Conservation (phyloP, 2,329 filamentous ascomycete species). For the Zopfia rhizophila region DNA sequence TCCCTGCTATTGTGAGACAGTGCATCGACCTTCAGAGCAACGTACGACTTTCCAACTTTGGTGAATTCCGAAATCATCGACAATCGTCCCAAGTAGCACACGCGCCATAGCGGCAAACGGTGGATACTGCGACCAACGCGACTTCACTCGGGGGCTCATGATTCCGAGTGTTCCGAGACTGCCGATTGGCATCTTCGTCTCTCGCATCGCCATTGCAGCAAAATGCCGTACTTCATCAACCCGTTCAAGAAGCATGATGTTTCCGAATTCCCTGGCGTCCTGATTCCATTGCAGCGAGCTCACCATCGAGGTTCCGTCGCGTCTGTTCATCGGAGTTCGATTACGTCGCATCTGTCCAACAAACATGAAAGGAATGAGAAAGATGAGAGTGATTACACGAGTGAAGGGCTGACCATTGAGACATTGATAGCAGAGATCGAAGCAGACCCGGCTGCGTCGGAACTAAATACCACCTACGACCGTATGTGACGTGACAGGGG, state of each 20-base stretch:
- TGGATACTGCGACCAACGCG: no score
- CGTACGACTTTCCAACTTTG: no score
- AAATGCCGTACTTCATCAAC: slow-evolving; percentile 56
- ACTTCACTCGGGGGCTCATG: no score
- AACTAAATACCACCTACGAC: slow-evolving; percentile 77
- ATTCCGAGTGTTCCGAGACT: no score
- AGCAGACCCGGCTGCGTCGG: slow-evolving; percentile 65
- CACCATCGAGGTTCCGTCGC: slow-evolving; percentile 49
- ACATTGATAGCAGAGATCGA: slow-evolving; percentile 74
- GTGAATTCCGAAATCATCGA: no score
- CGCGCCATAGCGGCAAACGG: no score
- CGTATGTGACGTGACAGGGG: slow-evolving; percentile 63
- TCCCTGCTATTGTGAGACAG: no score
- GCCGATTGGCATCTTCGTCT: background rate
- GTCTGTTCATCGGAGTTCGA: slow-evolving; percentile 21
- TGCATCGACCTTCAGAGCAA: no score
- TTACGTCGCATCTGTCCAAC: slow-evolving; percentile 36
- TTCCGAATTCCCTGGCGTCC: slow-evolving; percentile 61
- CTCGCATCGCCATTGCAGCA: slow-evolving; percentile 25
- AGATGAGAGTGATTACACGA: slow-evolving; percentile 46
- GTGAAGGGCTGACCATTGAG: slow-evolving; percentile 68
- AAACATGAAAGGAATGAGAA: slow-evolving; percentile 45
- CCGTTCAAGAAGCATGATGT: slow-evolving; percentile 63
- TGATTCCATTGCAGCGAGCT: slow-evolving; percentile 60
- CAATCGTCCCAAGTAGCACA: no score